phyloP scores from a whole-genome alignment of 148 eudicot genomes.

The Gaultheria prostrata region DNA sequence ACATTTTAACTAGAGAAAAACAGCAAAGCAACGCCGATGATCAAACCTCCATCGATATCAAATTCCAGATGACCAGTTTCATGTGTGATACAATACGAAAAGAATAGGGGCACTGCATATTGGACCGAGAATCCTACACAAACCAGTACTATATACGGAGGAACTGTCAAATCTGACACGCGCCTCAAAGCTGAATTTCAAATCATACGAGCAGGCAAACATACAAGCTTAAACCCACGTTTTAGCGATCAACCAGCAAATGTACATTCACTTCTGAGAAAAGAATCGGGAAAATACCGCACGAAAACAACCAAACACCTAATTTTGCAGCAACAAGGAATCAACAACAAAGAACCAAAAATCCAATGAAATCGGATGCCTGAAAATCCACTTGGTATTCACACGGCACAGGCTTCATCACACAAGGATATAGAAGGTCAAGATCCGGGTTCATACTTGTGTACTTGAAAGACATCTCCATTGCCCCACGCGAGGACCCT shows the following conservation, averaged over 20 bases:
- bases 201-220: constrained; percentile 27
- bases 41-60: neutral
- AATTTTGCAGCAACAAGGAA: constrained; percentile 22
- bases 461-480: constrained; percentile 64
- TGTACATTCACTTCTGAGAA: constrained; percentile 11
- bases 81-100: neutral
- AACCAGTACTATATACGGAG: constrained; percentile 32
- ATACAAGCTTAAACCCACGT: constrained; percentile 24
- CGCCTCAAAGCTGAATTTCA: constrained; percentile 22
- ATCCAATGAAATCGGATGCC: constrained; percentile 16
- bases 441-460: constrained; percentile 30
- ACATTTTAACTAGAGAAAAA: neutral
- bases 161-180: constrained; percentile 16
- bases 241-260: constrained; percentile 14
- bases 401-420: constrained; percentile 10
- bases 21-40: neutral
- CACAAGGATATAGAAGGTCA: neutral
- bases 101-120: neutral
- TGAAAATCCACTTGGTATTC: constrained; percentile 23
- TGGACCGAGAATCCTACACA: constrained; percentile 24
- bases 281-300: constrained; percentile 30
- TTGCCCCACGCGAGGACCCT: constrained; percentile 51
- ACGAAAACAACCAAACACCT: constrained; percentile 24
- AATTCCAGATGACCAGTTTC: neutral
- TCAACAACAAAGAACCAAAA: constrained; percentile 18